Conservation (phyloP, 2,329 filamentous ascomycete genomes). For the Ceratocystis alfenasii region DNA sequence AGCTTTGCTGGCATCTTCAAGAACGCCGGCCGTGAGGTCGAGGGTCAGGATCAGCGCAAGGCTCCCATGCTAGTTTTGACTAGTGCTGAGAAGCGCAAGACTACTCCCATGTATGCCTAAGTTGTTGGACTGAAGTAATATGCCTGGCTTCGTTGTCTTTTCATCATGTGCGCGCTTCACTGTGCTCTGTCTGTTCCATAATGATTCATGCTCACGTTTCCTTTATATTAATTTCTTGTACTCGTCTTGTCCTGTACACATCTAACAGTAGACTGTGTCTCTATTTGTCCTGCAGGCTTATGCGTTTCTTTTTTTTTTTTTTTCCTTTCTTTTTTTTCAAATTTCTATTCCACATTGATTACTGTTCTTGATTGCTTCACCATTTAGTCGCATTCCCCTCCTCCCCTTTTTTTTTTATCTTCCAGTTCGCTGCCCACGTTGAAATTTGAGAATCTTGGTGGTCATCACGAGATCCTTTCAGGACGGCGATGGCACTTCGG, state of each 20-base stretch:
- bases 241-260: constrained; percentile 17
- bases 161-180: constrained; percentile 8
- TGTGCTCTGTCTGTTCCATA: constrained; percentile 13
- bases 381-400: background rate
- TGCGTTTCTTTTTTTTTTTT: background rate
- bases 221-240: constrained; percentile 21
- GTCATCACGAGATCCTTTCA: background rate
- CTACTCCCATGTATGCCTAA: constrained; percentile 23
- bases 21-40: constrained; percentile 43
- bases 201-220: constrained; percentile 23
- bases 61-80: constrained; percentile 78
- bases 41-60: constrained; percentile 56
- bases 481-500: background rate
- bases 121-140: background rate
- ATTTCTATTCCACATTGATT: constrained; percentile 13
- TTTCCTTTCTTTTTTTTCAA: background rate
- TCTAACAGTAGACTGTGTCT: constrained; percentile 21
- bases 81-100: constrained; percentile 79
- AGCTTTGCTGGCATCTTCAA: constrained; percentile 58
- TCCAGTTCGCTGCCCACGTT: constrained; percentile 1
- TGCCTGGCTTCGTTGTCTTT: constrained; percentile 7
- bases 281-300: constrained; percentile 16
- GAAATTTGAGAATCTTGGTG: background rate
- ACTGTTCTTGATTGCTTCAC: background rate
- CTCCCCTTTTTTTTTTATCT: background rate